Base-by-base conservation (phyloP, 2,329 filamentous ascomycete species). In the Fusarium sp. region DNA sequence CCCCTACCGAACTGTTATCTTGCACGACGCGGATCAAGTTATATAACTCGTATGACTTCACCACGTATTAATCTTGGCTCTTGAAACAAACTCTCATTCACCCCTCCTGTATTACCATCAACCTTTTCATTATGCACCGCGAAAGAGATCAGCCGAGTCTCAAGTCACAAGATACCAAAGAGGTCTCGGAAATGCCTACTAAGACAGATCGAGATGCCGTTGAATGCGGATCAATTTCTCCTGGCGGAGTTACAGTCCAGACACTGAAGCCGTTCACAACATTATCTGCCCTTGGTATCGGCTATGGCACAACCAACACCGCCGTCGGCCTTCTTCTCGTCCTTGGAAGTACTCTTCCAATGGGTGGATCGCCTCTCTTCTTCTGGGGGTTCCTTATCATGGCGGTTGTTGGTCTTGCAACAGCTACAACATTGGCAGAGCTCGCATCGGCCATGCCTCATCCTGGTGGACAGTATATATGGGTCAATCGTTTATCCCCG, bases 261-360 rank as follows among this genome's bases (percentile, higher is more conserved):
- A 45, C 47, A 7, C n/a, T 54, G 6, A 65, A 65, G 15, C 63
- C 63, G 7, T 65, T 65, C 39, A 65, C 63, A 0, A 65, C 63
- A 6, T 13, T 56, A 28, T 66, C 63, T 17, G 50, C 61, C 10
- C 48, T 66, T 3, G 60, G 61, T 8, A 66, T 65, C 20, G 61
- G 63, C 24, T 66, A 65, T n/a, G 63, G 60, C 7, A 65, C 60
- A 5, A 64, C 63, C 10, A 66, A 66, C 20, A 56, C 60, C 6
- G 63, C 63, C 20, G 63, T 66, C 1, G 63, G 60, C 5, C 60
- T 66, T 4, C 60, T 50, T 10, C 63, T 66, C 8, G 63, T 66
- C 12, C 42, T 66, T 12, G 48, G 61, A 8, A 65, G 41, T n/a
- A 56, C 60, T 20, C 39, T 66, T 10, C 63, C 63, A 10, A 66